Conservation (phyloP, 1,139 yeast genomes). For the Suhomyces ambrosiae region DNA sequence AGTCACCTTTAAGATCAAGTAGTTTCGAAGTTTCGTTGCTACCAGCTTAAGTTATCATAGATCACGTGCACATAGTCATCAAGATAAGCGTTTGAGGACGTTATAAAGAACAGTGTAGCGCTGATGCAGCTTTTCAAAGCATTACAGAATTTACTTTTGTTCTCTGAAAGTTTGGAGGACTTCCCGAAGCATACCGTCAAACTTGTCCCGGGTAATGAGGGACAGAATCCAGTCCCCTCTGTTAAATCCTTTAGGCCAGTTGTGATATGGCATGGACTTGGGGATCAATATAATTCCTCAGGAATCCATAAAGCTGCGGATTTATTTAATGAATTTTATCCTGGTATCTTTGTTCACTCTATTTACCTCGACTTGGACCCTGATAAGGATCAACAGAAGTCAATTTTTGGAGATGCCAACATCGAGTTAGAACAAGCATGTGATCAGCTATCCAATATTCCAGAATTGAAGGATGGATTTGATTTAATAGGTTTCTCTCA, state of each 20-base stretch:
- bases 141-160: background rate
- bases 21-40: no score
- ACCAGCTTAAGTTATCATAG: no score
- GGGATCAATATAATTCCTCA: slow-evolving; percentile 69
- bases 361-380: slow-evolving; percentile 54
- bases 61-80: no score
- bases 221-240: background rate
- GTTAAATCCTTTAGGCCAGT: slow-evolving; percentile 43
- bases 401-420: slow-evolving; percentile 64
- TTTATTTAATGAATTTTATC: slow-evolving; percentile 46
- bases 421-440: slow-evolving; percentile 41
- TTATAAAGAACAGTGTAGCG: no score
- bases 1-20: background rate
- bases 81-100: no score
- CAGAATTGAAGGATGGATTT: slow-evolving; percentile 56
- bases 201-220: background rate
- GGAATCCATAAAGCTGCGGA: slow-evolving; percentile 55
- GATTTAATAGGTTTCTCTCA: slow-evolving; percentile 82
- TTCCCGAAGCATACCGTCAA: background rate
- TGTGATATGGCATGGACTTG: slow-evolving; percentile 85
- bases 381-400: slow-evolving; percentile 52
- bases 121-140: background rate
- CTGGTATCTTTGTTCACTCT: slow-evolving; percentile 56
- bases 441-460: slow-evolving; percentile 37
- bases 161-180: background rate